Conservation (phyloP, 306 rosid species). For the Arachis stenosperma region DNA sequence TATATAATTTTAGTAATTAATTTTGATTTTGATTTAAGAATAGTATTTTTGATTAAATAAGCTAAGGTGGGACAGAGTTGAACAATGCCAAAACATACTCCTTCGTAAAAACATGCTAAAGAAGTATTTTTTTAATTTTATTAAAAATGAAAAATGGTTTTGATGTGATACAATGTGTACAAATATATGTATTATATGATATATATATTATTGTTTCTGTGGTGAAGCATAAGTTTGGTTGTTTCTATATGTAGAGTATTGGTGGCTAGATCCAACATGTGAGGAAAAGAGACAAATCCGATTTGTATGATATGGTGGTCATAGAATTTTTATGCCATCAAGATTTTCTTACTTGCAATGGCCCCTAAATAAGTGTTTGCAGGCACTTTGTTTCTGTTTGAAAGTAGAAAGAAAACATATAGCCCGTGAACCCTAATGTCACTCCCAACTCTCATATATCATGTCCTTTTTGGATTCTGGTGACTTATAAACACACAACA, state of each 20-base stretch:
- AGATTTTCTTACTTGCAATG: conserved; percentile 1
- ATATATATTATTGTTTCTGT: conserved; percentile 2
- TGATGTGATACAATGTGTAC: no score
- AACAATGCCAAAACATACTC: no score
- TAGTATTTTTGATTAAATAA: no score
- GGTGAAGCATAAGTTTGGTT: conserved; percentile 52
- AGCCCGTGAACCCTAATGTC: conserved; percentile 73
- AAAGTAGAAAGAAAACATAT: conserved; percentile 27
- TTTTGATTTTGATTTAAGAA: no score
- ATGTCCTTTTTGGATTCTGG: conserved; percentile 43
- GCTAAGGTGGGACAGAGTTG: no score
- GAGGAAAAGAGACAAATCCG: conserved; percentile 76
- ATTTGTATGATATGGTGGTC: conserved; percentile 45
- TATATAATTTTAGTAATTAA: no score
- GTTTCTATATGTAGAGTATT: conserved; percentile 41
- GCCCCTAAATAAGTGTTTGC: conserved; percentile 24
- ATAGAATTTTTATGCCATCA: conserved; percentile 37
- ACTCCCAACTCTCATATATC: conserved; percentile 49
- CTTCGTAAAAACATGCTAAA: no score
- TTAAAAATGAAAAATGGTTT: no score
- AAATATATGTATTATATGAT: no score
- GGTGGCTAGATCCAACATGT: conserved; percentile 63
- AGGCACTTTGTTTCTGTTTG: conserved; percentile 45
- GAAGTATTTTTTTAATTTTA: no score
- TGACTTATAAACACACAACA: conserved; percentile 35